Percentiles rank a stretch among this genome's conserved stretches.
Evolutionary conservation across 495 filamentous ascomycete species (phyloP).

Genomic region (Xylaria telfairii): DNA sequence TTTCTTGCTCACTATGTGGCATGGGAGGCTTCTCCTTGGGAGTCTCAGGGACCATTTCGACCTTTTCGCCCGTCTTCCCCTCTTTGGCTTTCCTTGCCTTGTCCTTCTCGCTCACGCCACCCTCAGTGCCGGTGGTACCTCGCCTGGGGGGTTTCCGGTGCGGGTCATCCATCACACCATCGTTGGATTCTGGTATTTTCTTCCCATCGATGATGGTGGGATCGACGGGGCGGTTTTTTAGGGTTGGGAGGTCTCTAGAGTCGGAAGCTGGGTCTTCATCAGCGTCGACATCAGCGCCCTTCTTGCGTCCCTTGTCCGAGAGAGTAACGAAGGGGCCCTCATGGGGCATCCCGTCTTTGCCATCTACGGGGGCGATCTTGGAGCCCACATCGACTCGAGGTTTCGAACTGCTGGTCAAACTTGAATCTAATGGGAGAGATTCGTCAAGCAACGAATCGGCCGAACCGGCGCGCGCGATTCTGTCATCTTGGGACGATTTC

Average conservation of each 20-base stretch:
- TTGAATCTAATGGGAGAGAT: constrained; percentile 37
- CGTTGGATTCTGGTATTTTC: constrained; percentile 76
- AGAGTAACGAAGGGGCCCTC: constrained; percentile 81
- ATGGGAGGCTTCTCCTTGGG: constrained; percentile 86
- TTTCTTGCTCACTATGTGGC: constrained; percentile 78
- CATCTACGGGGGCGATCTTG: constrained; percentile 91
- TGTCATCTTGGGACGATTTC: constrained; percentile 28
- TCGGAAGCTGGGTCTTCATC: constrained; percentile 40
- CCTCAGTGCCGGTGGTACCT: constrained; percentile 85
- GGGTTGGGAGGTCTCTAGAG: constrained; percentile 53
- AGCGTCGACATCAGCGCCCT: constrained; percentile 27
- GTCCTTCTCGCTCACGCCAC: constrained; percentile 83
- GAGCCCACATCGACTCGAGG: constrained; percentile 61
- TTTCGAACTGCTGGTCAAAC: constrained; percentile 39
- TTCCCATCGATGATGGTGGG: constrained; percentile 63
- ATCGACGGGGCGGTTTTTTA: constrained; percentile 57
- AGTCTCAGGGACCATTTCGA: constrained; percentile 76
- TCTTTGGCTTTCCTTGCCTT: constrained; percentile 69
- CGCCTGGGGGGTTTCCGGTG: constrained; percentile 73
- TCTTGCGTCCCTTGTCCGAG: constrained; percentile 58
- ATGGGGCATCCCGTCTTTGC: constrained; percentile 94
- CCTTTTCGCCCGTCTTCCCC: constrained; percentile 62
- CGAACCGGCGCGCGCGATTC: constrained; percentile 4
- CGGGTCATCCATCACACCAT: constrained; percentile 92
- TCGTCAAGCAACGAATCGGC: constrained; percentile 23